These are phyloP conservation scores for Cyberlindnera veronae DNA, from an alignment of 805 yeast genomes.

Conservation along the genomic window DNA sequence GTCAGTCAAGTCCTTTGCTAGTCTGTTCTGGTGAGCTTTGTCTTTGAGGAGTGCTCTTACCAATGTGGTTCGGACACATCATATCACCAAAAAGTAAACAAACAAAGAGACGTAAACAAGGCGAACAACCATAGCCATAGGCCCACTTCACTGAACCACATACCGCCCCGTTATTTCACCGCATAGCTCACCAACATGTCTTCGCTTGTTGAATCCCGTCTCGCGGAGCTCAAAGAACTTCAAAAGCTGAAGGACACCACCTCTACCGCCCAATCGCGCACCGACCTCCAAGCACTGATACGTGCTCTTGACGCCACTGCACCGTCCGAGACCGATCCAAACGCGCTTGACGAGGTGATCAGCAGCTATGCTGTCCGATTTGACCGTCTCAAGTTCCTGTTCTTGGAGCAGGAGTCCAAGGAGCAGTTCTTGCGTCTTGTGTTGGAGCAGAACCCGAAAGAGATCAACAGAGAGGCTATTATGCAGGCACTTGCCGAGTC, in stretches of 20 bases:
- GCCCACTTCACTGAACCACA: no score
- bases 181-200: not conserved
- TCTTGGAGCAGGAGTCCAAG: constrained; percentile 68
- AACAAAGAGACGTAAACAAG: no score
- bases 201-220: not conserved
- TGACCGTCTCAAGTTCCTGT: constrained; percentile 57
- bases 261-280: constrained; percentile 2
- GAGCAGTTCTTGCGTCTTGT: constrained; percentile 59
- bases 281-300: constrained; percentile 7
- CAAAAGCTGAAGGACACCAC: not conserved
- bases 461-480: constrained; percentile 34
- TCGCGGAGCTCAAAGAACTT: constrained; percentile 1
- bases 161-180: not conserved
- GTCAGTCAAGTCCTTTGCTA: no score
- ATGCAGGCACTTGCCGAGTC: constrained; percentile 28
- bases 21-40: no score
- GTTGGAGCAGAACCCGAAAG: constrained; percentile 31
- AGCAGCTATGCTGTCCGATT: constrained; percentile 32
- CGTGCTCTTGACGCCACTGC: constrained; percentile 10
- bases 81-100: no score
- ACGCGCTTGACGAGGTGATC: constrained; percentile 35
- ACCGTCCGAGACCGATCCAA: constrained; percentile 27
- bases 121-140: no score
- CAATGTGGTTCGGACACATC: no score
- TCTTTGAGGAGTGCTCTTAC: no score